Evolutionary conservation across 495 filamentous ascomycete species (phyloP), one percentile per base, ranked within the genome.

Genomic region (Xylaria curta): DNA sequence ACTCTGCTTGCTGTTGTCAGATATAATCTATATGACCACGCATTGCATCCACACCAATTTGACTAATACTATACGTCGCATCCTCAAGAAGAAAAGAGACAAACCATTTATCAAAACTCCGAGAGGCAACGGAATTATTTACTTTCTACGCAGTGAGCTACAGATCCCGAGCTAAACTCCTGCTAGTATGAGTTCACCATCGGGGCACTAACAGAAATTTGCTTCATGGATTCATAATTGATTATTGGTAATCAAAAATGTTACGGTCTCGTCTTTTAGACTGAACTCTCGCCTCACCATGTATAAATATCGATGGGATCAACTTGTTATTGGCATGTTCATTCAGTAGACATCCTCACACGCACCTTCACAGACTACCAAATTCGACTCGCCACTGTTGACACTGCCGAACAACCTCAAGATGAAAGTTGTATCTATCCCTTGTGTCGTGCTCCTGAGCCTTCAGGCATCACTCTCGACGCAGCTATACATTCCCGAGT

Each of bases 381-480:
- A 36, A 21, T 19, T 4, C n/a, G 33, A 62, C 60, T 62, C 38
- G 12, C 60, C n/a, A 15, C 38, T 3, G 42, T 40, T n/a, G 12
- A 24, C 63, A 51, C 8, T 36, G 4, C 63, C 38, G 38, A 10
- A 36, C 12, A 66, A 33, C 33, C n/a, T 2, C 44, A 49, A 60
- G 49, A 69, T 70, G 68, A 70, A 9, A 24, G 28, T n/a, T 47
- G 44, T 19, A 13, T 10, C 40, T 17, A 1, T 64, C 10, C 13
- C 12, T 24, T 59, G 9, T 12, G 2, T 24, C 26, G 68, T 47
- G 4, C 68, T 70, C 17, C 36, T 70, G 24, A n/a, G 44, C 47
- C 68, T 70, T 31, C 59, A 64, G 21, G 60, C 59, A 51, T 64
- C 68, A 2, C 33, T 64, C 28, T 70, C 68, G 38, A 63, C 59